Evolutionary conservation across 345 rosid species (phyloP).

Genomic region (Theobroma cacao): DNA sequence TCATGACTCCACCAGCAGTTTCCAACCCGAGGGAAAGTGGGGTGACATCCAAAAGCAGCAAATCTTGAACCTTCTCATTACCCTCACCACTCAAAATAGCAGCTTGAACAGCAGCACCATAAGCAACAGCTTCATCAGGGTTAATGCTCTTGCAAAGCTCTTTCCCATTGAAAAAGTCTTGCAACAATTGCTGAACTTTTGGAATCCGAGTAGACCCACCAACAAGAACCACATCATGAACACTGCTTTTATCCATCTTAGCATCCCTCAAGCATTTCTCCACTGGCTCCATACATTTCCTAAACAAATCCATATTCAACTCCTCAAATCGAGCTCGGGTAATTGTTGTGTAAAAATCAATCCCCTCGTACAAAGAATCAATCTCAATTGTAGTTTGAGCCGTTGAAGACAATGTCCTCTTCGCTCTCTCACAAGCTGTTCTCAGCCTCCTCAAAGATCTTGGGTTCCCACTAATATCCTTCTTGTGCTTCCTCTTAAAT

Average conservation of each 20-base stretch:
- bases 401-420: constrained; percentile 48
- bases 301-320: constrained; percentile 47
- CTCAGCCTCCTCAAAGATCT: constrained; percentile 47
- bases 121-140: constrained; percentile 60
- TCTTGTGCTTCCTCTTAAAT: constrained; percentile 43
- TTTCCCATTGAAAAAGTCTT: constrained; percentile 14
- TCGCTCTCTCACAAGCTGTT: constrained; percentile 51
- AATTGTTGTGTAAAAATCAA: constrained; percentile 45
- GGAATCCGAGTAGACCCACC: constrained; percentile 61
- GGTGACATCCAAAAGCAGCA: constrained; percentile 54
- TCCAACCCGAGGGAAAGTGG: constrained; percentile 55
- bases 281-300: constrained; percentile 56
- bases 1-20: constrained; percentile 65
- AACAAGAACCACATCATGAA: constrained; percentile 50
- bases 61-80: constrained; percentile 60
- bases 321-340: constrained; percentile 52
- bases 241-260: constrained; percentile 41
- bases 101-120: constrained; percentile 67
- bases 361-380: constrained; percentile 39
- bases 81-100: constrained; percentile 65
- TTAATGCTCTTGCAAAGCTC: constrained; percentile 15
- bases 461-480: constrained; percentile 15
- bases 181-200: constrained; percentile 25
- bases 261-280: constrained; percentile 54
- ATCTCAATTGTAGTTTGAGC: constrained; percentile 50